Evolutionary conservation across 225 moss, liverwort and hornwort genomes (phyloP).

Genomic region (Pseudoscleropodium purum): DNA sequence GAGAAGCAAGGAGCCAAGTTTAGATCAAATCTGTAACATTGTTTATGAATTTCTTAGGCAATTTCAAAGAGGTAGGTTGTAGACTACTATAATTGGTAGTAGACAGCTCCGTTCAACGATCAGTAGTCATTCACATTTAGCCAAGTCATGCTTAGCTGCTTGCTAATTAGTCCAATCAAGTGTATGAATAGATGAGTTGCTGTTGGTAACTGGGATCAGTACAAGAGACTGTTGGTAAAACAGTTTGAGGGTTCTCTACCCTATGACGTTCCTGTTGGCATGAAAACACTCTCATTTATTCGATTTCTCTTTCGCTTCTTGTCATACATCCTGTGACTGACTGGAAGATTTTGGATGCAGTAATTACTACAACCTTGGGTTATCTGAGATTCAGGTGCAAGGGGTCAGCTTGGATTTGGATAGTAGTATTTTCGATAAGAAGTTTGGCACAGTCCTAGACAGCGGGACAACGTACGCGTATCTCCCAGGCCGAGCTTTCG

Average conservation of each 20-base stretch:
- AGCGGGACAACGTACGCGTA: constrained; percentile 98
- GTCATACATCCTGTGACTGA: not conserved
- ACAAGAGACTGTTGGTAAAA: not conserved
- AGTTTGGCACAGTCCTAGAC: constrained; percentile 80
- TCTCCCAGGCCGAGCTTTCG: constrained; percentile 66
- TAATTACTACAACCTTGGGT: constrained; percentile 73
- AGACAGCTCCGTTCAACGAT: not conserved
- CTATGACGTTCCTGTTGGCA: not conserved
- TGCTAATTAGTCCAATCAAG: not conserved
- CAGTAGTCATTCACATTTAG: not conserved
- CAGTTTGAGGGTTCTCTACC: not conserved
- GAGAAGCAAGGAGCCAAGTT: not conserved
- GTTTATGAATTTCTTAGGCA: not conserved
- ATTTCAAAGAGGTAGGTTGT: not conserved
- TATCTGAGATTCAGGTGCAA: constrained; percentile 69
- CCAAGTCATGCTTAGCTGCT: not conserved
- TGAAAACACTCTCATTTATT: not conserved
- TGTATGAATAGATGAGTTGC: not conserved
- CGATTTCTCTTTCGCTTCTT: not conserved
- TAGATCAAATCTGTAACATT: not conserved
- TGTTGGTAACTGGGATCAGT: not conserved
- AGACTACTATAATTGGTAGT: not conserved
- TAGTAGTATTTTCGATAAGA: constrained; percentile 54
- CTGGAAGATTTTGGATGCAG: constrained; percentile 36
- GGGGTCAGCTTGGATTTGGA: constrained; percentile 52